Evolutionary conservation across 108 stramenopile genomes (phyloP).

Genomic region (Nitzschia sp.): DNA sequence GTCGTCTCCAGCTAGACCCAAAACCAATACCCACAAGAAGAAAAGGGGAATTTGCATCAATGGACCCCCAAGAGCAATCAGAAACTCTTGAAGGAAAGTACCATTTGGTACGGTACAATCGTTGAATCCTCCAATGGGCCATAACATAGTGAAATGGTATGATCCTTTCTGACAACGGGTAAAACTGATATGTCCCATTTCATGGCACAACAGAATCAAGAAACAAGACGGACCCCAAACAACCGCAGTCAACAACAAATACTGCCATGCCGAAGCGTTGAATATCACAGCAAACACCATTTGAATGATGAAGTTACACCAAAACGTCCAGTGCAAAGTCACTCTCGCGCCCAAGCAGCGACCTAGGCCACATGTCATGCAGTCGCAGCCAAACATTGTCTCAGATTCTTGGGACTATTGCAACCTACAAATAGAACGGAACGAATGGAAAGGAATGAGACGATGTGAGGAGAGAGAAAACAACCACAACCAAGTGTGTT

Average conservation of each 20-base stretch:
- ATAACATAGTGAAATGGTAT: conserved; percentile 3
- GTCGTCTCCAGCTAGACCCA: conserved; percentile 3
- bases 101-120: conserved; percentile 17
- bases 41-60: conserved; percentile 19
- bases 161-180: conserved; percentile 13
- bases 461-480: not conserved
- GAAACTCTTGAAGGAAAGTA: conserved; percentile 17
- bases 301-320: conserved; percentile 22
- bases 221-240: conserved; percentile 25
- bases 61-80: conserved; percentile 15
- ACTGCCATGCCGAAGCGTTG: conserved; percentile 16
- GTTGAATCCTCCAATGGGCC: conserved; percentile 29
- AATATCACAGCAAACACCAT: conserved; percentile 19
- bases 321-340: conserved; percentile 29
- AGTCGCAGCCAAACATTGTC: conserved; percentile 5
- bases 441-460: too few relatives aligned
- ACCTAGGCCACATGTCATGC: conserved; percentile 14
- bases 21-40: conserved; percentile 16
- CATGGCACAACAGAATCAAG: conserved; percentile 10
- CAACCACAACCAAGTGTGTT: not conserved
- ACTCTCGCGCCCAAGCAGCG: conserved; percentile 6
- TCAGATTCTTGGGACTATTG: not conserved
- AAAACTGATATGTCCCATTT: conserved; percentile 17
- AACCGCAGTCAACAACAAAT: conserved; percentile 12
- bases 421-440: too few relatives aligned